Evolutionary conservation across 106 monocot species (phyloP).

Genomic region (Platanthera guangdongensis): DNA sequence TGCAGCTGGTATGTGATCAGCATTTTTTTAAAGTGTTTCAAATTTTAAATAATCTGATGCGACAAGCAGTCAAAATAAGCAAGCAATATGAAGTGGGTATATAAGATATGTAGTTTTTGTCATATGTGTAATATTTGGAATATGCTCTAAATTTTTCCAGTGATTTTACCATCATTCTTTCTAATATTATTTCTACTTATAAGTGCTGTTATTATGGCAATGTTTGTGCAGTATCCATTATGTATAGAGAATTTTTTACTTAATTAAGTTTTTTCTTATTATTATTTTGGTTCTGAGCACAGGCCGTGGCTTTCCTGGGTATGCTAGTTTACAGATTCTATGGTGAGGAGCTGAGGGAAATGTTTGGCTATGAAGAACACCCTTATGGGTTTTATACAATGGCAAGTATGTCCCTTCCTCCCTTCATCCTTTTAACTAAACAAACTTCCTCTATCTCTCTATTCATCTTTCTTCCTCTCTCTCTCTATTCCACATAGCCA

Average conservation of each 20-base stretch:
- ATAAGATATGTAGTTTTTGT: background rate
- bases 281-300: background rate
- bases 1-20: constrained; percentile 57
- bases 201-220: background rate
- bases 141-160: background rate
- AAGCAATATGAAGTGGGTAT: background rate
- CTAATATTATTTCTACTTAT: constrained; percentile 1
- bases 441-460: background rate
- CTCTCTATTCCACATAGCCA: background rate
- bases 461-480: background rate
- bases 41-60: background rate
- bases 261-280: background rate
- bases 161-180: background rate
- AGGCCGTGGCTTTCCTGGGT: constrained; percentile 76
- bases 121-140: background rate
- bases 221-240: background rate
- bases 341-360: constrained; percentile 87
- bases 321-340: constrained; percentile 90
- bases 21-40: background rate
- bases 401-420: constrained; percentile 47
- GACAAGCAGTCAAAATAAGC: background rate
- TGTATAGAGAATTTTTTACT: background rate
- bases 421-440: background rate
- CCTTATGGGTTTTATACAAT: constrained; percentile 94
- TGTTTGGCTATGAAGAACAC: constrained; percentile 95